Base-by-base conservation (phyloP, 257 asterid genomes). In the Solanum piurae region DNA sequence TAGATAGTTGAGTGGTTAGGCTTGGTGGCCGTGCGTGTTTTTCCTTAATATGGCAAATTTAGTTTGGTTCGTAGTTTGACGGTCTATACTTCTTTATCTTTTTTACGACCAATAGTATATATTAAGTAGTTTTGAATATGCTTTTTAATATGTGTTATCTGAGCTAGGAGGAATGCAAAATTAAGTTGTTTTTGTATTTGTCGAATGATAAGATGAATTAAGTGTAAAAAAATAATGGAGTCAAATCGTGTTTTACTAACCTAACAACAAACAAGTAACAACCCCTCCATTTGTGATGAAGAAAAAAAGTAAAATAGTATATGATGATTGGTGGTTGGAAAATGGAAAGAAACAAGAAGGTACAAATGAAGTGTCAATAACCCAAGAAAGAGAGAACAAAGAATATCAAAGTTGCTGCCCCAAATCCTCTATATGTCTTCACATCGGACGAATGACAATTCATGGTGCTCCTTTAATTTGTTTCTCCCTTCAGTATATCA, bases 251-350 rank as follows among this genome's bases (percentile, higher is more conserved):
- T 34, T 82, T 31, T 27, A 82, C 69, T 40, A 82, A 29, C 12
- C 44, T 82, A 82, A 49, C 85, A 71, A 33, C 77, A 33, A 33
- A 33, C 42, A 68, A 68, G 23, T 27, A 68, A 68, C 74, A 80
- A 29, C 29, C 40, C 40, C 16, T 31, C 18, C 69, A 44, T 46
- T 46, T 29, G 6, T 73, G 10, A 73, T 5, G 31, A 40, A 42
- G 40, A 40, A 44, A 44, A 44, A 44, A 46, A 87, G 89, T 86
- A 84, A 74, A 27, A 16, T 34, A 29, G 14, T 79, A 31, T 29
- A 88, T 89, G 73, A 88, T 89, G 55, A 90, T 90, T 90, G 87
- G 94, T 90, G 86, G 95, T 89, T 90, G 90, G 88, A 86, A 68
- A 37, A 88, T 82, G 90, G 87, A 87, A 89, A 88, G 42, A 91